phyloP scores from a whole-genome alignment of 805 yeast species.

The Pichia cabralensis region DNA sequence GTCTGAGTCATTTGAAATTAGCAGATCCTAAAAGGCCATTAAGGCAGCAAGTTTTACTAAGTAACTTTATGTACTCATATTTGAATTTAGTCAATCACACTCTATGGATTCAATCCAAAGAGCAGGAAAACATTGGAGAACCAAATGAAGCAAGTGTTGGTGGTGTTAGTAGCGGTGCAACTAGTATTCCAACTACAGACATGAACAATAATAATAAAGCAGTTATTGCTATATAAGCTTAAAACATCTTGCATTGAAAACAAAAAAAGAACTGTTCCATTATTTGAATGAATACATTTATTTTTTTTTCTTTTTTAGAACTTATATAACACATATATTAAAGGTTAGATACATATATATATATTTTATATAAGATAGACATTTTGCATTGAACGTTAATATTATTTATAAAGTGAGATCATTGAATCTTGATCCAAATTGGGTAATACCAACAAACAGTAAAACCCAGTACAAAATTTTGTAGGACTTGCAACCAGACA shows the following conservation, averaged over 20 bases:
- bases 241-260: too few species aligned
- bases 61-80: constrained; percentile 97
- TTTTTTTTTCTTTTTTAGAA: too few species aligned
- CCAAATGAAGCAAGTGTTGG: background rate
- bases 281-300: too few species aligned
- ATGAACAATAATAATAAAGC: too few species aligned
- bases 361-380: too few species aligned
- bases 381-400: too few species aligned
- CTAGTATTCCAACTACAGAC: background rate
- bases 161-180: background rate
- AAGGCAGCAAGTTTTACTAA: constrained; percentile 82
- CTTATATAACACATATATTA: too few species aligned
- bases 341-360: too few species aligned
- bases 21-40: constrained; percentile 91
- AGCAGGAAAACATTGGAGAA: constrained; percentile 24
- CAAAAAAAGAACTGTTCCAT: too few species aligned
- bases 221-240: too few species aligned
- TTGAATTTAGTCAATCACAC: constrained; percentile 91
- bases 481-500: constrained; percentile 7
- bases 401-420: too few species aligned
- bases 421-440: constrained; percentile 26
- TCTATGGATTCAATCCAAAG: constrained; percentile 55
- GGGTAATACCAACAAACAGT: constrained; percentile 33
- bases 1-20: constrained; percentile 84
- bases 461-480: constrained; percentile 31